phyloP scores from a whole-genome alignment of 2,329 filamentous ascomycete species.

The Penicillium capsulatum region DNA sequence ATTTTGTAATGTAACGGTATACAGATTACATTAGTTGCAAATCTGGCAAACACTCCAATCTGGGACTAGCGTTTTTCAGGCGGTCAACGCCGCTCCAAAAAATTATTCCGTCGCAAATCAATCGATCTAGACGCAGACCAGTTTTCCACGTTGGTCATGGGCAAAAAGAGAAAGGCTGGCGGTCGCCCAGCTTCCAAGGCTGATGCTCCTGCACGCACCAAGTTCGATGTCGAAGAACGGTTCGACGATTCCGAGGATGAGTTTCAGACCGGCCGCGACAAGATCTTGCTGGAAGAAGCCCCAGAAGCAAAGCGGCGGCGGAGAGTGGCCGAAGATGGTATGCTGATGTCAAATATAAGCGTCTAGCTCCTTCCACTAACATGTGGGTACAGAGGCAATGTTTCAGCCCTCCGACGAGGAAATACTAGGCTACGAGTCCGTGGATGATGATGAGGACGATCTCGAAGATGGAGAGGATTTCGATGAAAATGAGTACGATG shows the following conservation, averaged over 20 bases:
- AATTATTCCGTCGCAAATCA: slow-evolving; percentile 32
- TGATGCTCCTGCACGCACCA: slow-evolving; percentile 29
- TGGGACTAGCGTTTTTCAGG: slow-evolving; percentile 19
- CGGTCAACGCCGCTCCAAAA: slow-evolving; percentile 33
- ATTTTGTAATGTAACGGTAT: slow-evolving; percentile 13
- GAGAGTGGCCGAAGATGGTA: slow-evolving; percentile 64
- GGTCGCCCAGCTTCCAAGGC: slow-evolving; percentile 41
- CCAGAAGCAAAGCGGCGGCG: slow-evolving; percentile 73
- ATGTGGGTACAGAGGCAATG: slow-evolving; percentile 47
- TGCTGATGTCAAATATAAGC: slow-evolving; percentile 5
- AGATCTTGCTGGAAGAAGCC: slow-evolving; percentile 77
- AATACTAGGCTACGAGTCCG: slow-evolving; percentile 51
- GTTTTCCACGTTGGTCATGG: slow-evolving; percentile 39
- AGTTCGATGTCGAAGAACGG: slow-evolving; percentile 57
- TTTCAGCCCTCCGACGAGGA: slow-evolving; percentile 61
- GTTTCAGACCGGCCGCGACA: slow-evolving; percentile 81
- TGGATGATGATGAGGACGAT: slow-evolving; percentile 44
- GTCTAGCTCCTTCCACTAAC: slow-evolving; percentile 13
- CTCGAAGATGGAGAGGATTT: slow-evolving; percentile 45
- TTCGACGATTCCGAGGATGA: slow-evolving; percentile 93
- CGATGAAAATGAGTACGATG: slow-evolving; percentile 35
- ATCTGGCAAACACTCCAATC: slow-evolving; percentile 20
- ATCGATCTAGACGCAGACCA: slow-evolving; percentile 8
- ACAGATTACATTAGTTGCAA: slow-evolving; percentile 17
- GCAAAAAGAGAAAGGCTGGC: slow-evolving; percentile 65